These are phyloP conservation scores for Diaporthe vaccinii DNA, from an alignment of 2,329 filamentous ascomycete species.

Conservation along the genomic window DNA sequence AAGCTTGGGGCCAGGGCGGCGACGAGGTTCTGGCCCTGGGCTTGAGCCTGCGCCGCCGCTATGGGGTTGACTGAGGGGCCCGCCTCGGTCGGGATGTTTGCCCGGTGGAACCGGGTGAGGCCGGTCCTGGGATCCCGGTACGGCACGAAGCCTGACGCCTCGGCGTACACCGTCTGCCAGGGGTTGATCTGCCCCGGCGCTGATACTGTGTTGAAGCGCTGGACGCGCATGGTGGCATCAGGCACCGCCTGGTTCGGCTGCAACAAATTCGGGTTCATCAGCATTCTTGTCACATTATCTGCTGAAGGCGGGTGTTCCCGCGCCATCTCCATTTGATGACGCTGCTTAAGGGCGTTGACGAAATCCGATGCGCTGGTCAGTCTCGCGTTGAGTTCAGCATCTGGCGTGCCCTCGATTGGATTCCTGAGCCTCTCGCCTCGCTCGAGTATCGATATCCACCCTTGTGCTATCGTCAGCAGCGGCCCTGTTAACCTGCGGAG, in stretches of 20 bases:
- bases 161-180: constrained; percentile 22
- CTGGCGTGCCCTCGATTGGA: background rate
- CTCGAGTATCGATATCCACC: constrained; percentile 24
- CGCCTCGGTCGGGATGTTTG: constrained; percentile 18
- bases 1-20: background rate
- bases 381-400: background rate
- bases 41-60: constrained; percentile 2
- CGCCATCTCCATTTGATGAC: background rate
- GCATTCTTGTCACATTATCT: background rate
- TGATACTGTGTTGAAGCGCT: constrained; percentile 7
- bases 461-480: constrained; percentile 7
- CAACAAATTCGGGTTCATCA: background rate
- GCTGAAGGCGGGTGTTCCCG: background rate
- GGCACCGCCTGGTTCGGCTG: constrained; percentile 4
- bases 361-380: background rate
- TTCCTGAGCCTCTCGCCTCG: constrained; percentile 6
- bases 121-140: constrained; percentile 28
- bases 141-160: constrained; percentile 20
- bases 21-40: constrained; percentile 12
- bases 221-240: background rate
- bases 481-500: background rate
- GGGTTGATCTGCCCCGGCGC: constrained; percentile 13
- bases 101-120: constrained; percentile 23
- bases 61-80: background rate
- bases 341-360: background rate